Conservation (phyloP, 2,329 filamentous ascomycete species). For the Aspergillus sp. region DNA sequence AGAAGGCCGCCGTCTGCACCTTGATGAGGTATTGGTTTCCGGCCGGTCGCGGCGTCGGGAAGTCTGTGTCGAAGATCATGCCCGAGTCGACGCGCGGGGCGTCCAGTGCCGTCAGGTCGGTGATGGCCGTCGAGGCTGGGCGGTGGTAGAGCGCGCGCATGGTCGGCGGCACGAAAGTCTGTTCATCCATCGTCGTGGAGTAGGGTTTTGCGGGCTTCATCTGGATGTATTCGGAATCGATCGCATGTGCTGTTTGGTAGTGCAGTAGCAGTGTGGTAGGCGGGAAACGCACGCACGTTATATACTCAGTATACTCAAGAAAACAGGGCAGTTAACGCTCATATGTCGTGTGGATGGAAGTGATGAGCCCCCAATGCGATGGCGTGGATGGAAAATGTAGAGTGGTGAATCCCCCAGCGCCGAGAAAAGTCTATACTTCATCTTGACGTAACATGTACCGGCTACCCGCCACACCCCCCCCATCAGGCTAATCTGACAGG, state of each 20-base stretch:
- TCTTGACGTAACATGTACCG: constrained; percentile 16
- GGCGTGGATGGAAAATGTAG: background rate
- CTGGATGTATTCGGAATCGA: background rate
- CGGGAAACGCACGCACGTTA: too few relatives aligned
- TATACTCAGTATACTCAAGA: too few relatives aligned
- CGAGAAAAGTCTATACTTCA: background rate
- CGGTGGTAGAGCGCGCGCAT: constrained; percentile 41
- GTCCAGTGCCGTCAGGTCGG: constrained; percentile 6
- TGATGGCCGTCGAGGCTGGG: constrained; percentile 17
- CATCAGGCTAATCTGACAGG: background rate
- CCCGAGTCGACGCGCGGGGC: constrained; percentile 22
- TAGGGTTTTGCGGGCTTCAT: constrained; percentile 21
- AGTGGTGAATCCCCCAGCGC: background rate
- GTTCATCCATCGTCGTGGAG: constrained; percentile 32
- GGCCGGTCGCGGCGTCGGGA: constrained; percentile 35
- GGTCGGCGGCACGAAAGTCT: constrained; percentile 32
- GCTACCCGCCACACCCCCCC: background rate
- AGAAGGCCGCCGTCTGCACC: constrained; percentile 38
- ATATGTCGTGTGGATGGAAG: background rate
- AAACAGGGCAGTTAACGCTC: too few relatives aligned
- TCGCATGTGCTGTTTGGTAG: background rate
- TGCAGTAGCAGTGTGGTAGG: too few relatives aligned
- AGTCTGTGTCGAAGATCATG: constrained; percentile 32
- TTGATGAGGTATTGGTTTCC: constrained; percentile 41
- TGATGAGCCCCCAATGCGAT: background rate